Conservation (phyloP, 768 basidiomycete genomes). For the Auriculariales sp. region DNA sequence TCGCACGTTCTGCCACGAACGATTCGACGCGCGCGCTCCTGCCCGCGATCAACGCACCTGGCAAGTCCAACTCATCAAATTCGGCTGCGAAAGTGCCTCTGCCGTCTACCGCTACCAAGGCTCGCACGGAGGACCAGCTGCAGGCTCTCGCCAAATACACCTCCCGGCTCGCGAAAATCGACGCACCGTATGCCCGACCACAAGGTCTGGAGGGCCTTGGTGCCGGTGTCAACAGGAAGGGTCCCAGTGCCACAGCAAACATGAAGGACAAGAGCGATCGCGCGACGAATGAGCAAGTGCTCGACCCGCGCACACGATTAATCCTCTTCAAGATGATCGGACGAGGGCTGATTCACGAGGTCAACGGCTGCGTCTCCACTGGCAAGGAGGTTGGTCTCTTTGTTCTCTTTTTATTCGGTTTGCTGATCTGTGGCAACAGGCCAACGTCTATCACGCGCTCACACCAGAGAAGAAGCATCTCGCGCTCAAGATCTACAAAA, state of each 20-base stretch:
- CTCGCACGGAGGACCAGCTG: constrained; percentile 50
- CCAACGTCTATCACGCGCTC: constrained; percentile 91
- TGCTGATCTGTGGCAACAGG: constrained; percentile 29
- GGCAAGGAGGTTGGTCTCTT: constrained; percentile 76
- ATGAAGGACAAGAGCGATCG: constrained; percentile 93
- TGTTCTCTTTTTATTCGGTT: not conserved
- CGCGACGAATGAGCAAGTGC: constrained; percentile 91
- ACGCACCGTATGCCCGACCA: constrained; percentile 55
- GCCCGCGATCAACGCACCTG: constrained; percentile 59
- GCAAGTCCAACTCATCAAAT: constrained; percentile 14
- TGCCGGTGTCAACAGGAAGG: constrained; percentile 82
- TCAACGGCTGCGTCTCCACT: constrained; percentile 93
- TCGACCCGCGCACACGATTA: constrained; percentile 88
- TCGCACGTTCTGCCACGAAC: constrained; percentile 12
- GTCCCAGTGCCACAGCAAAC: constrained; percentile 75
- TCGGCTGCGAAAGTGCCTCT: constrained; percentile 3
- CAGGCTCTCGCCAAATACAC: constrained; percentile 63
- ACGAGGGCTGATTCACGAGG: constrained; percentile 70
- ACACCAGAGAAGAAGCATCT: constrained; percentile 42
- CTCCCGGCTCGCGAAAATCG: constrained; percentile 59
- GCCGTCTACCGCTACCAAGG: constrained; percentile 2
- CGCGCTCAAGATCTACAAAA: constrained; percentile 97
- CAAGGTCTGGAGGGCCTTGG: constrained; percentile 38
- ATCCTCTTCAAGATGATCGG: constrained; percentile 96
- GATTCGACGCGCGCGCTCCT: constrained; percentile 48